Evolutionary conservation across 768 basidiomycete species (phyloP), one percentile per base, ranked within the genome.

Genomic region (Termitomyces sp.): DNA sequence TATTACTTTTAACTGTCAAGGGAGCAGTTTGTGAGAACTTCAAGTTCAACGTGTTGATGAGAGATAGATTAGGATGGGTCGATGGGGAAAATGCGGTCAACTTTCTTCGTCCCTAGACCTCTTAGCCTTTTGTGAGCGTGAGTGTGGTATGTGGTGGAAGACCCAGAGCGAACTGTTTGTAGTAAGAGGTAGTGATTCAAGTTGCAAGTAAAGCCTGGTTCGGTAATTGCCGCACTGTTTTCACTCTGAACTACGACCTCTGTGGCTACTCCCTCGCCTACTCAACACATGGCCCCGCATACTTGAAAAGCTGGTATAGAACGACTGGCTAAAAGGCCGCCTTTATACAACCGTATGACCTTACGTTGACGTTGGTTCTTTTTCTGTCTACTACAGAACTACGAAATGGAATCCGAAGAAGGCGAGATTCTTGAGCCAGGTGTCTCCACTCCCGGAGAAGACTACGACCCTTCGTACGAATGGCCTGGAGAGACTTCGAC

Each of bases 401-500:
- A 42, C 28, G 35, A 28, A 46, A 69, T 69, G 67, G 63, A 59
- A 53, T 61, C 57, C 36, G 74, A 75, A 65, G 73, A 75, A 48
- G 74, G 74, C 42, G 74, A 75, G 65, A 68, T 74, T 32, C 49
- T 59, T 16, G 71, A 71, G 58, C 56, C 57, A 53, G 33, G 20
- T 42, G 46, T 44, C 35, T 50, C 67, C 36, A 54, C 61, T 39
- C 65, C 63, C 49, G 62, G 66, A 46, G 68, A 70, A 24, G 62
- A 38, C 35, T 84, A 90, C 66, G 79, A 85, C 64, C 79, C 84
- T 22, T 74, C 80, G 15, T 75, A 78, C 50, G 88, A 89, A 77
- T 90, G 87, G 84, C 85, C 85, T 24, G 81, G 80, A 55, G 80
- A 77, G 36, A 60, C 61, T 49, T 63, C 55, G 36, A 61, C 22